Conservation (phyloP, 2,329 filamentous ascomycete genomes). For the Knufia fluminis region DNA sequence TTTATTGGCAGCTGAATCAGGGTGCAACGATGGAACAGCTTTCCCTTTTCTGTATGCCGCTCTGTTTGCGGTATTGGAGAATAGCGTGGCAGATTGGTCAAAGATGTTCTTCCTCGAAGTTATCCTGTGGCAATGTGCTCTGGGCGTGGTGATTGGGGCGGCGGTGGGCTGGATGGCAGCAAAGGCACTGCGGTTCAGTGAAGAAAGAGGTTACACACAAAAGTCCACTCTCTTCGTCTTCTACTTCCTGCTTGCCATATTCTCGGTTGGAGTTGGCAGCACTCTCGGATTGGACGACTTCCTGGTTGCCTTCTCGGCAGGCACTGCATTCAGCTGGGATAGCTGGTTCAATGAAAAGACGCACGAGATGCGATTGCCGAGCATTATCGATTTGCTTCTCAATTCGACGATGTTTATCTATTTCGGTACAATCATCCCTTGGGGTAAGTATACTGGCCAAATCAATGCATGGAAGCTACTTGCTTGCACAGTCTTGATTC, state of each 20-base stretch:
- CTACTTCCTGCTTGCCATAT: constrained; percentile 46
- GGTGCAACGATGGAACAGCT: constrained; percentile 46
- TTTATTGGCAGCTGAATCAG: constrained; percentile 45
- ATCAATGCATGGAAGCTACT: constrained; percentile 35
- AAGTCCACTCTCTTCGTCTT: constrained; percentile 44
- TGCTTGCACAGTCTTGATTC: constrained; percentile 40
- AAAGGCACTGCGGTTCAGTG: constrained; percentile 39
- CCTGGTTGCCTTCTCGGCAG: constrained; percentile 47
- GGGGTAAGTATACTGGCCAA: constrained; percentile 32
- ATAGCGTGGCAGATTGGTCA: constrained; percentile 31
- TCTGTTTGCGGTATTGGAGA: constrained; percentile 36
- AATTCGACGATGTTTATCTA: constrained; percentile 49
- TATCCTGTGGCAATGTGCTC: constrained; percentile 45
- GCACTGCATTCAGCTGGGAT: constrained; percentile 45
- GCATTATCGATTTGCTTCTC: constrained; percentile 46
- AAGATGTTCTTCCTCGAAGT: constrained; percentile 47
- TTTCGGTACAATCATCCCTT: constrained; percentile 48
- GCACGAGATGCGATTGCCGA: constrained; percentile 37
- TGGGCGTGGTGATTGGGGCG: constrained; percentile 41
- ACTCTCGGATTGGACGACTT: constrained; percentile 48
- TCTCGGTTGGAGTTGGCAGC: constrained; percentile 43
- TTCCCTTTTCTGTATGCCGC: constrained; percentile 51
- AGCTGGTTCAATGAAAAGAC: constrained; percentile 45
- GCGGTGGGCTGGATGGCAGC: constrained; percentile 42
- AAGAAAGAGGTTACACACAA: constrained; percentile 38